Evolutionary conservation across 495 filamentous ascomycete genomes (phyloP).

Genomic region (Penicillium pancosmium): DNA sequence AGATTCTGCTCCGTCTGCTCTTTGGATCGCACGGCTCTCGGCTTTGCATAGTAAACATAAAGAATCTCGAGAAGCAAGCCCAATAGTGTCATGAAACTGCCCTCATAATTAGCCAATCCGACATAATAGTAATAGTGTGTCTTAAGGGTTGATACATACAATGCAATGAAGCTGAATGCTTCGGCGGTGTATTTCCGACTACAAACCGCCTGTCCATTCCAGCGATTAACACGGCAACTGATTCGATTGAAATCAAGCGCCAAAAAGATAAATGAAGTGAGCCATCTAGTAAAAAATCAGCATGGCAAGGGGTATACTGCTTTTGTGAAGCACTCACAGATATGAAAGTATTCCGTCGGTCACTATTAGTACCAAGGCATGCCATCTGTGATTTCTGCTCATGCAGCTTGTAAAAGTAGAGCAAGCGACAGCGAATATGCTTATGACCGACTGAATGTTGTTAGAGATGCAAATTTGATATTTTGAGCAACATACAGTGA

Average conservation of each 20-base stretch:
- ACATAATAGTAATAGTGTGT: not conserved
- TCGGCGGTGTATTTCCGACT: constrained; percentile 23
- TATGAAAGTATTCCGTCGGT: constrained; percentile 19
- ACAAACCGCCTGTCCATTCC: constrained; percentile 23
- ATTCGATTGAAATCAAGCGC: constrained; percentile 23
- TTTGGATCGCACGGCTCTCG: not conserved
- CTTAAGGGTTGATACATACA: constrained; percentile 12
- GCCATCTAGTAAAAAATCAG: constrained; percentile 16
- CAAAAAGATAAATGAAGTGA: constrained; percentile 27
- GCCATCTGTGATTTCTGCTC: constrained; percentile 13
- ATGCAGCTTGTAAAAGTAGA: constrained; percentile 16
- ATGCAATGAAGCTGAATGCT: constrained; percentile 29
- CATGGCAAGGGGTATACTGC: not conserved
- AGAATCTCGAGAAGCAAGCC: constrained; percentile 4
- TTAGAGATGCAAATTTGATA: not conserved
- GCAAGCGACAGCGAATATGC: constrained; percentile 10
- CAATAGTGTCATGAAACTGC: constrained; percentile 6
- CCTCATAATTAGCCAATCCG: not conserved
- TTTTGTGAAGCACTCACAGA: constrained; percentile 10
- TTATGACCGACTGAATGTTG: constrained; percentile 13
- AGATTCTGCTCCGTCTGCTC: constrained; percentile 1
- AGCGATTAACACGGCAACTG: constrained; percentile 17
- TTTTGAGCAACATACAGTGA: constrained; percentile 15
- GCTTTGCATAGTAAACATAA: constrained; percentile 2
- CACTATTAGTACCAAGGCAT: constrained; percentile 14